Conservation (phyloP, 2,329 filamentous ascomycete genomes). For the Neonectria punicea region DNA sequence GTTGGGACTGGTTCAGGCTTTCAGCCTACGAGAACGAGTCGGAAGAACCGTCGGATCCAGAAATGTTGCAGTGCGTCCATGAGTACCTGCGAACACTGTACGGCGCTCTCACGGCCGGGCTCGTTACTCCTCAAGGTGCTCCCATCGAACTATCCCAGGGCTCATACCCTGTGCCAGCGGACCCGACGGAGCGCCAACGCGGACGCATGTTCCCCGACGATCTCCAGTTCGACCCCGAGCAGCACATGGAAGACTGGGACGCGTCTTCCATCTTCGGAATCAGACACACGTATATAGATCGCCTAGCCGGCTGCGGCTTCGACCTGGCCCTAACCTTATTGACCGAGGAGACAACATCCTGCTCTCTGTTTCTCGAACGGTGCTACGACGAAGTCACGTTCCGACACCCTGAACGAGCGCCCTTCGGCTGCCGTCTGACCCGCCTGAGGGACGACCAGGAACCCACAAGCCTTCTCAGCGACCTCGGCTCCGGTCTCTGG, state of each 20-base stretch:
- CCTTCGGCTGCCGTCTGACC: neutral
- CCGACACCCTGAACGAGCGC: neutral
- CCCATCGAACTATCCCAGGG: neutral
- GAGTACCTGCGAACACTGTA: constrained; percentile 23
- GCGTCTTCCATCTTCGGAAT: neutral
- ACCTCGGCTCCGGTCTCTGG: constrained; percentile 6
- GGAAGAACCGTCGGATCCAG: neutral
- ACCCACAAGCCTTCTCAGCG: neutral
- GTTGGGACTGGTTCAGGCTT: neutral
- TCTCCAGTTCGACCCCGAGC: constrained; percentile 17
- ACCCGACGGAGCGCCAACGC: neutral
- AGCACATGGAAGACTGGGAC: neutral
- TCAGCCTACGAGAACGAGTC: neutral
- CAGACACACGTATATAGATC: constrained; percentile 1
- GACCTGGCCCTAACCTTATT: neutral
- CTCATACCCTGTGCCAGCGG: neutral
- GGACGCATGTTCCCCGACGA: constrained; percentile 15
- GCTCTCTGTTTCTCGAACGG: neutral
- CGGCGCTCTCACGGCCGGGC: constrained; percentile 7
- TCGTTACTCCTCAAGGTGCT: neutral
- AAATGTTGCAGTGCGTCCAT: constrained; percentile 21
- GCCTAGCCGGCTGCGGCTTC: constrained; percentile 15
- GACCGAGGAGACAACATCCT: neutral
- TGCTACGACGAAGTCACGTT: constrained; percentile 7
- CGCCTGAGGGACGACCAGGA: neutral